Conservation (phyloP, 2,329 filamentous ascomycete species). For the Neocucurbitaria cava region DNA sequence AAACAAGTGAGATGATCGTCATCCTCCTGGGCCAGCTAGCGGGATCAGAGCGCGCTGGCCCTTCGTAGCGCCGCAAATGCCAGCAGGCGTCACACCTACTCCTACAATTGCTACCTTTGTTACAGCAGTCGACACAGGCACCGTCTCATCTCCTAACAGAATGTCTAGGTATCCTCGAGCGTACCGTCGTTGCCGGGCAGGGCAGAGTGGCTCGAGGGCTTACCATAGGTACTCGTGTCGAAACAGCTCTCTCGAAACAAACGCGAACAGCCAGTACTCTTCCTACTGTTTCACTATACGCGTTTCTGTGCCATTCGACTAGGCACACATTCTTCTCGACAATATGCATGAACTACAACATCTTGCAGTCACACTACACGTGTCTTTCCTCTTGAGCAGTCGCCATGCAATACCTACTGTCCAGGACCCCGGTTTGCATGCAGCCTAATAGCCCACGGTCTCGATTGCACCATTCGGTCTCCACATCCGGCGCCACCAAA, state of each 20-base stretch:
- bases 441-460: not conserved
- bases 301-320: not conserved
- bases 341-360: not conserved
- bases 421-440: not conserved
- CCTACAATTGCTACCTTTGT: too few species aligned
- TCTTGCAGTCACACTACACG: not conserved
- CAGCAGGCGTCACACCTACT: not conserved
- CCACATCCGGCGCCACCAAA: not conserved
- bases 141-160: constrained; percentile 8
- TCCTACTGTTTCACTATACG: not conserved
- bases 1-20: constrained; percentile 18
- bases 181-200: not conserved
- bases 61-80: not conserved
- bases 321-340: not conserved
- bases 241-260: too few species aligned
- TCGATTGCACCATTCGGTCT: not conserved
- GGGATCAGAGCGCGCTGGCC: not conserved
- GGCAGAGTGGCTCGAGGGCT: not conserved
- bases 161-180: not conserved
- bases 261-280: not conserved
- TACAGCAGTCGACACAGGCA: constrained; percentile 7
- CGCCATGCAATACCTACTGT: not conserved
- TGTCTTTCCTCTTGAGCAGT: not conserved
- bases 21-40: constrained; percentile 6
- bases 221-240: too few species aligned